Base-by-base conservation (phyloP, 129 eudicot species). In the Tagetes patula region DNA sequence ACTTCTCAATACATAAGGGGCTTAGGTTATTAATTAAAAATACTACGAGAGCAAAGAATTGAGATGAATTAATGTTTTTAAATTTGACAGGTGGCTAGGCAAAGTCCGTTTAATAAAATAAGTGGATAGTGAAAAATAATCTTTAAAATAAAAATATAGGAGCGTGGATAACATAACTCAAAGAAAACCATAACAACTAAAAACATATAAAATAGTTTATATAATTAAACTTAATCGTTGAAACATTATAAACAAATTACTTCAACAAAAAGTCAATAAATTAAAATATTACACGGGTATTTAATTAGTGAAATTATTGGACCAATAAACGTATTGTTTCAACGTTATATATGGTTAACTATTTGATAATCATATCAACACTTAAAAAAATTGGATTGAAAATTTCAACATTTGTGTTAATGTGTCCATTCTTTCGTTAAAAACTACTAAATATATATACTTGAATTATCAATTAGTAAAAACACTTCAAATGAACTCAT, bases 221-320 rank as follows among this genome's bases (percentile, higher is more conserved):
- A 34, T 4, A 12, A n/a, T n/a, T n/a, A n/a, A 33, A 36, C 1
- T 33, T 33, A 37, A 36, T 61, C 42, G 43, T 1, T 36, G 10
- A 61, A 4, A 61, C 67, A 36, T 36, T 34, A 36, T 61, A 61
- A 61, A 61, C 43, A 61, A 12, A 61, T 36, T 61, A 12, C 42
- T 13, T 61, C 8, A 33, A 37, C 67, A 12, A 61, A 33, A 33
- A 34, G 43, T 37, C 43, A 61, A 9, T 36, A 61, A 61, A 33
- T 37, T 34, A 4, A 56, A 36, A 36, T 61, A 37, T 2, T 34
- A 61, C 27, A 36, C 43, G 2, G 37, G 4, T 61, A 61, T 36
- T 13, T 36, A 11, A 61, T 3, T 13, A 33, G 43, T 9, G 67
- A 61, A 61, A 36, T 61, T 61, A 33, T 36, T 61, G 67, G 13